Percentiles rank a stretch among this genome's conserved stretches.
Evolutionary conservation across 2,329 filamentous ascomycete genomes (phyloP).

Genomic region (Aspergillus persii): DNA sequence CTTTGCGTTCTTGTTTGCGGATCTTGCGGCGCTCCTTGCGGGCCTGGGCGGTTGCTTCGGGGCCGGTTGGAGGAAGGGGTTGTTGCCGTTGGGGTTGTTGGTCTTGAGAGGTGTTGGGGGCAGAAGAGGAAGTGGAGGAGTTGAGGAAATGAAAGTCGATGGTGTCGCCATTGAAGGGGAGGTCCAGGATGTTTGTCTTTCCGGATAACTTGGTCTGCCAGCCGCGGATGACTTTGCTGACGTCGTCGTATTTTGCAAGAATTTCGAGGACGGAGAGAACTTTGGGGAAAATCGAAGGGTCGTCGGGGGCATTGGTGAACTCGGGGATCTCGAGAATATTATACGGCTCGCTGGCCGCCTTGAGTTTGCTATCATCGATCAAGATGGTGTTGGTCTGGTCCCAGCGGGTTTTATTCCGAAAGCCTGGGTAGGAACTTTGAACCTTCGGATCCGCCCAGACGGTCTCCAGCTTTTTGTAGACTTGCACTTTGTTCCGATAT

Average conservation of each 20-base stretch:
- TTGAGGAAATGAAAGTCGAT: neutral
- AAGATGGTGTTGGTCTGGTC: constrained; percentile 83
- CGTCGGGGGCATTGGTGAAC: constrained; percentile 54
- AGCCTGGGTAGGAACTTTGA: constrained; percentile 42
- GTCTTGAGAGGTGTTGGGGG: neutral
- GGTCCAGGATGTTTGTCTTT: constrained; percentile 19
- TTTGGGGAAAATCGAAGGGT: constrained; percentile 47
- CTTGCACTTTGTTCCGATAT: constrained; percentile 71
- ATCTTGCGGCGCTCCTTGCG: constrained; percentile 17
- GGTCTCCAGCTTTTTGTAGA: constrained; percentile 78
- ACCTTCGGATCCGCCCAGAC: constrained; percentile 62
- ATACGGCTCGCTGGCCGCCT: constrained; percentile 77
- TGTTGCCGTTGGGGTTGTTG: neutral
- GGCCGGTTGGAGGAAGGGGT: neutral
- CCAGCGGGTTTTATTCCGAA: constrained; percentile 54
- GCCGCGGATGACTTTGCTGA: constrained; percentile 41
- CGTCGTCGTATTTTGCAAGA: constrained; percentile 49
- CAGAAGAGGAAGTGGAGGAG: neutral
- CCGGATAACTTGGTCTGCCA: constrained; percentile 27
- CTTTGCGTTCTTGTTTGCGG: constrained; percentile 21
- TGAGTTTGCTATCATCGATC: constrained; percentile 79
- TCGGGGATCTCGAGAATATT: constrained; percentile 81
- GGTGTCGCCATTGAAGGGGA: constrained; percentile 14
- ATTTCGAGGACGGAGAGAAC: constrained; percentile 55
- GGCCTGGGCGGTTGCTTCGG: constrained; percentile 8